Percentiles rank a stretch among this genome's conserved stretches.
phyloP scores from a whole-genome alignment of 176 grass and related monocot species.

The Sorghum bicolor region DNA sequence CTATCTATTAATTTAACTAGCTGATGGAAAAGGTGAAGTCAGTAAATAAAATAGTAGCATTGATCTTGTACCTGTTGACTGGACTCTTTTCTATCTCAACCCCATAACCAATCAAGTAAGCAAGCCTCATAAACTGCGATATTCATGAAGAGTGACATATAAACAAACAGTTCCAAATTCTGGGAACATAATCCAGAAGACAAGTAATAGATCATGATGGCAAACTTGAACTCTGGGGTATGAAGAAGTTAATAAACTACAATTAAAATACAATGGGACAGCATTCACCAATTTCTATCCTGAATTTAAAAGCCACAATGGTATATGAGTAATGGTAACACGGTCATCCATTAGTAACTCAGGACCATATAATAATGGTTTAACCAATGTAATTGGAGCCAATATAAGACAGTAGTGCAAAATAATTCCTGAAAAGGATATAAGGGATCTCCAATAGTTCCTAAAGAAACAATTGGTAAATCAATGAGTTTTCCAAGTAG shows the following conservation, averaged over 20 bases:
- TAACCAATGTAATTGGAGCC: background rate
- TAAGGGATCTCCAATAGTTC: background rate
- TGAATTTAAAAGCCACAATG: background rate
- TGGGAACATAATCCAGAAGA: conserved; percentile 20
- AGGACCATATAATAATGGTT: background rate
- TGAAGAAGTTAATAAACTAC: conserved; percentile 25
- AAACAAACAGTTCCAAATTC: conserved; percentile 17
- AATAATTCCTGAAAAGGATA: background rate
- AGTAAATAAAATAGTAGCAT: conserved; percentile 16
- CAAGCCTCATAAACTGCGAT: conserved; percentile 93
- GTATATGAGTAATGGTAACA: background rate
- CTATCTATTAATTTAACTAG: background rate
- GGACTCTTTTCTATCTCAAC: conserved; percentile 94
- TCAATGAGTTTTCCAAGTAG: background rate
- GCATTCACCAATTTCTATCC: background rate
- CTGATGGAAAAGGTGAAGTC: background rate
- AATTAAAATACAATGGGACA: background rate
- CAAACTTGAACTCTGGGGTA: background rate
- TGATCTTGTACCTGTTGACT: conserved; percentile 78
- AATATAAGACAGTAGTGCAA: background rate
- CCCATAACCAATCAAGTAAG: conserved; percentile 97
- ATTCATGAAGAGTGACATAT: conserved; percentile 31
- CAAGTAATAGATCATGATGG: conserved; percentile 16
- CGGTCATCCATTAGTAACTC: background rate
- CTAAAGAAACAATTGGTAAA: background rate